A percentile compares a stretch with the other conserved stretches of the same genome.
These are phyloP conservation scores for Russula sp. DNA, from an alignment of 768 basidiomycete species.

Conservation along the genomic window DNA sequence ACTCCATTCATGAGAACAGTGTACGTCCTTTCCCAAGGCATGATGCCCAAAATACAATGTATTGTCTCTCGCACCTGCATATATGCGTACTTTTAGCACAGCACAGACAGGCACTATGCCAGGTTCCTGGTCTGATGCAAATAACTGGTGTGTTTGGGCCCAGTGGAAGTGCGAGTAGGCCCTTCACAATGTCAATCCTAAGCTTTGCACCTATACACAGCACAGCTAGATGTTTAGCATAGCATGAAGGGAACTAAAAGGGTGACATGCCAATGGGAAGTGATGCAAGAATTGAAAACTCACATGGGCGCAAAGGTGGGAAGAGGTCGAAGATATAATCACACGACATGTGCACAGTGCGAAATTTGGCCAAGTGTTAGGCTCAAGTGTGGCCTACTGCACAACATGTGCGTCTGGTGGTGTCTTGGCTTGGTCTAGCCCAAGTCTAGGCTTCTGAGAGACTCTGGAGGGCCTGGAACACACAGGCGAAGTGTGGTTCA, in stretches of 20 bases:
- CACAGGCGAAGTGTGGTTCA: too few relatives aligned
- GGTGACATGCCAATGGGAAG: slow-evolving; percentile 32
- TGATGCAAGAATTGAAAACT: slow-evolving; percentile 83
- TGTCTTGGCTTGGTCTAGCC: too few relatives aligned
- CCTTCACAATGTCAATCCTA: slow-evolving; percentile 57
- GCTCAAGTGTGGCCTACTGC: too few relatives aligned
- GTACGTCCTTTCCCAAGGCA: slow-evolving; percentile 66
- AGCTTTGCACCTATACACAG: slow-evolving; percentile 48
- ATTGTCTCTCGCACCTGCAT: slow-evolving; percentile 59
- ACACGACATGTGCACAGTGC: slow-evolving; percentile 59
- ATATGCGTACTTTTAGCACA: slow-evolving; percentile 70
- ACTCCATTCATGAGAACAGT: slow-evolving; percentile 72
- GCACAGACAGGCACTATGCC: slow-evolving; percentile 92
- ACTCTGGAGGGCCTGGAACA: too few relatives aligned
- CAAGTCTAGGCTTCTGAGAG: too few relatives aligned
- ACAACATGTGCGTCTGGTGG: too few relatives aligned
- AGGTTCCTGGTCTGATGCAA: slow-evolving; percentile 90
- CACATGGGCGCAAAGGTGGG: slow-evolving; percentile 73
- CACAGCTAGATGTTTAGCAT: neutral
- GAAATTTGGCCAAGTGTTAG: slow-evolving; percentile 83
- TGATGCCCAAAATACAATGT: slow-evolving; percentile 91
- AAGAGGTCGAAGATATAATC: slow-evolving; percentile 89
- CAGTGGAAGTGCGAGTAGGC: slow-evolving; percentile 55
- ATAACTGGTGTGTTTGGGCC: slow-evolving; percentile 61
- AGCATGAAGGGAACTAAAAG: neutral